These are phyloP conservation scores for Cyclanthera cordifolia DNA, from an alignment of 306 rosid genomes.

Conservation along the genomic window DNA sequence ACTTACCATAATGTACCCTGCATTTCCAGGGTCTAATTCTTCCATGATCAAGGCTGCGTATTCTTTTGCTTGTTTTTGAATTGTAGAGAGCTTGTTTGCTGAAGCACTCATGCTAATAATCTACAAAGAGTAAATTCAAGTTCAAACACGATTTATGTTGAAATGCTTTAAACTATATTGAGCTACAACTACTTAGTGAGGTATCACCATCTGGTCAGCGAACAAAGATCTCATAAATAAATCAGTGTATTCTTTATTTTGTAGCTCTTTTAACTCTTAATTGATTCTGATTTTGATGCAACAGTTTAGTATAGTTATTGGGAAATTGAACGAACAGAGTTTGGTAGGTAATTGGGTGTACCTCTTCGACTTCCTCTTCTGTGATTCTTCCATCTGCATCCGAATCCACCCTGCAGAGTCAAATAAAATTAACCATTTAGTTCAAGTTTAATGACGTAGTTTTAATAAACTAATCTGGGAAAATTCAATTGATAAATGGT, in stretches of 20 bases:
- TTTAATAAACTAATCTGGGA: background rate
- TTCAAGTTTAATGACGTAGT: background rate
- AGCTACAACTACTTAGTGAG: too few species aligned
- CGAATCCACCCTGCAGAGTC: constrained; percentile 36
- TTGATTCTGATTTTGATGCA: too few species aligned
- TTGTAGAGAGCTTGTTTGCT: constrained; percentile 39
- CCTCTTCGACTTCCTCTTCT: constrained; percentile 48
- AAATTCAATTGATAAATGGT: background rate
- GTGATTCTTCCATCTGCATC: constrained; percentile 55
- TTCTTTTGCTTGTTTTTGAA: constrained; percentile 41
- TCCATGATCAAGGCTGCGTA: constrained; percentile 54
- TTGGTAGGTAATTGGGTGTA: background rate
- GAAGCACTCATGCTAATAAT: constrained; percentile 50
- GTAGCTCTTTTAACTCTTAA: too few species aligned
- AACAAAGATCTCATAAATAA: too few species aligned
- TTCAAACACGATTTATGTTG: background rate
- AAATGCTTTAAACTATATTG: too few species aligned
- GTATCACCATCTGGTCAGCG: too few species aligned
- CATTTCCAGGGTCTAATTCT: constrained; percentile 44
- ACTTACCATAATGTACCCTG: constrained; percentile 43
- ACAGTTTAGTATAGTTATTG: too few species aligned
- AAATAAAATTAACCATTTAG: background rate
- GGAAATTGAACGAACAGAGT: background rate
- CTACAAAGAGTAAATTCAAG: constrained; percentile 8
- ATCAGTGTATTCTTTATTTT: too few species aligned